Base-by-base conservation (phyloP, 495 filamentous ascomycete species). In the Lepidopterella palustris region DNA sequence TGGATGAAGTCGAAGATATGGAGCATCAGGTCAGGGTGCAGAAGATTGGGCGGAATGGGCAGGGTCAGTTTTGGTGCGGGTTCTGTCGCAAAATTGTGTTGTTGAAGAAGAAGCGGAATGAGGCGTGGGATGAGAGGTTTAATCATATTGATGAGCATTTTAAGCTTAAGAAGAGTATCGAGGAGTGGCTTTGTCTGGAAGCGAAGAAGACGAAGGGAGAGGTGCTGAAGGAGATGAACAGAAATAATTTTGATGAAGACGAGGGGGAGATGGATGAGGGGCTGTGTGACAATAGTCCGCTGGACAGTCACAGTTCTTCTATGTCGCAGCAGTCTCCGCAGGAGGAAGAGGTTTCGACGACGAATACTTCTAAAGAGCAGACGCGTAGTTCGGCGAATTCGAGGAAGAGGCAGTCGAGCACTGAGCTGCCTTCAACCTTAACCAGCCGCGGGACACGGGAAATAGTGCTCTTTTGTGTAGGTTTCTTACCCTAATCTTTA, bases 111-210 rank as follows among this genome's bases (percentile, higher is more conserved):
- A 72, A 76, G 6, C 82, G 81, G 0, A 62, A 79, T 2, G 80
- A 78, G 15, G 87, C 84, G 0, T 84, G 82, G 80, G 83, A 87
- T 55, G 87, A 89, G 68, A 79, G 92, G 3, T 92, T 90, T 68
- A 83, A 93, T 68, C 92, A 97, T 71, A 92, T 96, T 48, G 91
- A 90, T 60, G 76, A 84, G 53, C 92, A 96, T 68, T 92, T 88
- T 58, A 77, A 80, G 52, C 77, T 62, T 42, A 66, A 82, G 21
- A 66, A 74, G 60, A 67, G 73, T 1, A 80, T 84, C 26, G 70
- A 72, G 11, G 70, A 78, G 24, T 86, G 83, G 83, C 21, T 69
- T 5, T 70, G 65, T 50, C 35, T 71, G 10, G 64, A 71, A 53
- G 62, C 62, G 28, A 65, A 61, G 29, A 70, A 63, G 59, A 61